Evolutionary conservation across 306 rosid genomes (phyloP), one percentile per base, ranked within the genome.

Genomic region (Oxytropis ochrocephala): DNA sequence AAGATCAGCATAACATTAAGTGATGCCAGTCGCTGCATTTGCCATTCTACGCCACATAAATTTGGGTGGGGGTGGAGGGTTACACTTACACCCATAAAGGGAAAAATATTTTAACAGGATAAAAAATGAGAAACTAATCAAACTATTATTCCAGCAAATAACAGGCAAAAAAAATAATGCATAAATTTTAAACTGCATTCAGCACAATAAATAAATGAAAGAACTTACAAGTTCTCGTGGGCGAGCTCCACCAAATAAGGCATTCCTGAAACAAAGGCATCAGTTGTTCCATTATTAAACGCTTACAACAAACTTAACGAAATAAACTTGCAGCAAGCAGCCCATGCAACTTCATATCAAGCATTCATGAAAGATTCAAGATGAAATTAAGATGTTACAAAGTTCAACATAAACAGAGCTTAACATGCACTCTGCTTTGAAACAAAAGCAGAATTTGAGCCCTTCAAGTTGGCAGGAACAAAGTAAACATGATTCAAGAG

Each of bases 241-340:
- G 32, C 99, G 96, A 80, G 99, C 97, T 77, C 97, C 99, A 70
- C 99, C 97, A 83, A 91, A 95, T 79, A 95, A 75, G 13, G 85
- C 77, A 67, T 80, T 84, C 95, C 99, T 95, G 89, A 88, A 88
- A 50, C 64, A 77, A 62, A 75, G 62, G 78, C 51, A 64, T 39
- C 35, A 70, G 24, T 52, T 36, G 14, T 67, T 59, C 57, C 44
- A 74, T 78, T 74, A 61, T 47, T 63, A 69, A 46, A 49, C 39
- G 56, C 44, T 17, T 61, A 7, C 13, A 62, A 73, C 39, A n/a
- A 55, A 67, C 0, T 30, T 50, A 43, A 58, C 8, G 57, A 70
- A 55, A 70, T 29, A 48, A 64, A 64, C 57, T 64, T 24, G 30
- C 69, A 42, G 58, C 69, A 63, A 69, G 72, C 57, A 64, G 11